phyloP scores from a whole-genome alignment of 2,329 filamentous ascomycete genomes.

The Colletotrichum salicis region DNA sequence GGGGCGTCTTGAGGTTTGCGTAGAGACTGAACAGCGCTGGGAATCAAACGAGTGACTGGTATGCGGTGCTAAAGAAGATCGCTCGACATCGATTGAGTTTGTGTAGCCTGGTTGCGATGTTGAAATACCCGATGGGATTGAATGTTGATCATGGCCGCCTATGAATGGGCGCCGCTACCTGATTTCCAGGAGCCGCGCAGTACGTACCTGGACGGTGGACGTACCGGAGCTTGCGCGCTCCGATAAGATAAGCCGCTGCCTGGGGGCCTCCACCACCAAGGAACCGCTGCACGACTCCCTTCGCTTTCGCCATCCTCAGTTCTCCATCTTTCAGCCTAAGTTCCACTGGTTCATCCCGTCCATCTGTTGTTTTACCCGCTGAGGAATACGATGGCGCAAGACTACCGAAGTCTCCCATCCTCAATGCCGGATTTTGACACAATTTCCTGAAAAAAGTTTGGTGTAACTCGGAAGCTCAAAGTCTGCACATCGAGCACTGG shows the following conservation, averaged over 20 bases:
- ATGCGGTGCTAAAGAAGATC: not conserved
- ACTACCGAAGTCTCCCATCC: not conserved
- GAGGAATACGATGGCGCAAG: not conserved
- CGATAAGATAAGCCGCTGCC: conserved; percentile 25
- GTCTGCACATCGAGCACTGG: not conserved
- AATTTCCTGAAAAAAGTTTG: not conserved
- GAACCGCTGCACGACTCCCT: not conserved
- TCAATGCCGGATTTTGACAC: not conserved
- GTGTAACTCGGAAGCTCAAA: not conserved
- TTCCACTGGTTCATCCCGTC: conserved; percentile 9
- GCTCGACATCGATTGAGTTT: not conserved
- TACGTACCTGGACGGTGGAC: conserved; percentile 13
- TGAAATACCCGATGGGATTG: not conserved
- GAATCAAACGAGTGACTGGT: not conserved
- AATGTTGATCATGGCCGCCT: conserved; percentile 5
- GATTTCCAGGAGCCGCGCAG: conserved; percentile 11
- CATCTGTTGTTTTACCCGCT: not conserved
- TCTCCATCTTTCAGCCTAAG: not conserved
- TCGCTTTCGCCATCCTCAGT: not conserved
- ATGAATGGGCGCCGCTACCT: not conserved
- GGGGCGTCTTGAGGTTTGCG: no score
- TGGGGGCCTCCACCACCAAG: not conserved
- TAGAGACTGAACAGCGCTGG: not conserved
- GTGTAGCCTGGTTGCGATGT: not conserved
- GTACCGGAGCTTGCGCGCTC: not conserved